Conservation (phyloP, 139 green algal species). For the Auxenochlorella pyrenoidosa region DNA sequence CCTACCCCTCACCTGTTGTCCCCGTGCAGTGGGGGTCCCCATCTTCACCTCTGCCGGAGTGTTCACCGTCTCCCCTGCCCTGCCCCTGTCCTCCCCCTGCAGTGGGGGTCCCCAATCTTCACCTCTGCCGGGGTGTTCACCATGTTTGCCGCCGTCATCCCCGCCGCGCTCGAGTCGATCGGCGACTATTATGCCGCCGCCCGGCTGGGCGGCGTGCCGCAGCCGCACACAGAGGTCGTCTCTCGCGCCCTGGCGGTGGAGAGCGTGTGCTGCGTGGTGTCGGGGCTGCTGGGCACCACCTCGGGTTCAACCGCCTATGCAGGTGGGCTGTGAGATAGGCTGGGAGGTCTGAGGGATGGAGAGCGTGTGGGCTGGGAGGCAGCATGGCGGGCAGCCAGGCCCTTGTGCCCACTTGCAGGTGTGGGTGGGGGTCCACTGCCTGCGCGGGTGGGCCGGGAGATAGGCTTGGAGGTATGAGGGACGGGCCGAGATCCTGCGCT, state of each 20-base stretch:
- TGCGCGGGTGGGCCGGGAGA: too few species aligned
- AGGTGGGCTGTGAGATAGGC: not conserved
- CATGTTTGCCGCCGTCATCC: constrained; percentile 67
- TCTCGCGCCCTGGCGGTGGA: constrained; percentile 57
- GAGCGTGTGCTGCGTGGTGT: constrained; percentile 58
- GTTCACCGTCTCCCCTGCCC: too few species aligned
- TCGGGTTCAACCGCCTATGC: constrained; percentile 70
- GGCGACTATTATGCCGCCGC: constrained; percentile 67
- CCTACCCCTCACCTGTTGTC: too few species aligned
- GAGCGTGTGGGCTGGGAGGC: too few species aligned
- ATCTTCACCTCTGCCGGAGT: too few species aligned
- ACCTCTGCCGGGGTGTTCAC: constrained; percentile 50
- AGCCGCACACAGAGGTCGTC: constrained; percentile 65
- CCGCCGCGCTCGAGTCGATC: constrained; percentile 71
- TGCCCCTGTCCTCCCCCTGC: not conserved
- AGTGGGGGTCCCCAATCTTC: constrained; percentile 71
- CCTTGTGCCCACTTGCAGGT: too few species aligned
- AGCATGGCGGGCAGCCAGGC: too few species aligned
- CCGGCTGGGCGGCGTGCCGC: constrained; percentile 54
- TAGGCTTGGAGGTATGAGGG: too few species aligned
- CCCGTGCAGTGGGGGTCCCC: too few species aligned
- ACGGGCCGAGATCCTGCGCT: too few species aligned
- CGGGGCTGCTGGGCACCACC: constrained; percentile 61
- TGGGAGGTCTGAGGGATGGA: too few species aligned
- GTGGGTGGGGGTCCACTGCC: too few species aligned